These are phyloP conservation scores for Fusarium irregulare DNA, from an alignment of 2,329 filamentous ascomycete genomes.

Conservation along the genomic window DNA sequence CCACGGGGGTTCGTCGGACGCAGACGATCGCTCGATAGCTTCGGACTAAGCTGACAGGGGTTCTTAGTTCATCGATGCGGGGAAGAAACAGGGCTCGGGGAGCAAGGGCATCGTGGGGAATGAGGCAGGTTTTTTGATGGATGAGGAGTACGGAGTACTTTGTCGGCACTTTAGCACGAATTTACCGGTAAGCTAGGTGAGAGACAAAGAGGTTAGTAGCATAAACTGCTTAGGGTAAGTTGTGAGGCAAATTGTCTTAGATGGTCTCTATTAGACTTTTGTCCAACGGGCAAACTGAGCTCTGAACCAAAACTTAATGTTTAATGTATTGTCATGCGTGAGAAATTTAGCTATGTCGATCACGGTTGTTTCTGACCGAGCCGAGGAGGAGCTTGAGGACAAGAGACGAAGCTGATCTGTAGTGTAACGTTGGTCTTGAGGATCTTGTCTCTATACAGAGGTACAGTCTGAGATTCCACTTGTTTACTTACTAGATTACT, in stretches of 20 bases:
- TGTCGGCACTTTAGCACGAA: constrained; percentile 13
- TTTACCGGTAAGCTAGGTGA: background rate
- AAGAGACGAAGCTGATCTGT: background rate
- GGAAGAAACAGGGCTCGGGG: constrained; percentile 21
- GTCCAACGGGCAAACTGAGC: background rate
- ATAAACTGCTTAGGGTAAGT: background rate
- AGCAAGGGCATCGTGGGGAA: constrained; percentile 31
- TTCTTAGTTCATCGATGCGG: constrained; percentile 23
- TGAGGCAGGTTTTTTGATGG: constrained; percentile 1
- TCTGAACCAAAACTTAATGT: background rate
- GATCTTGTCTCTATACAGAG: background rate
- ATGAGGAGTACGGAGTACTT: constrained; percentile 1
- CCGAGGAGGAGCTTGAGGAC: background rate
- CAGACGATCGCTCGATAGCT: constrained; percentile 31
- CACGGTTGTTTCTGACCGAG: constrained; percentile 19
- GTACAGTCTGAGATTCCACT: background rate
- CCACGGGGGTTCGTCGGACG: constrained; percentile 36
- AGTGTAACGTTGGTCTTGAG: constrained; percentile 20
- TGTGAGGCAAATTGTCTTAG: background rate
- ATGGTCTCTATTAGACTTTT: background rate
- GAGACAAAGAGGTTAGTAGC: background rate
- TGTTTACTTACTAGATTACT: background rate
- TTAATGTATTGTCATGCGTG: background rate
- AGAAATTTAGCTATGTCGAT: constrained; percentile 33
- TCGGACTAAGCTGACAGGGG: constrained; percentile 6